Conservation (phyloP, 257 asterid species). For the Dorcoceras hygrometricum region DNA sequence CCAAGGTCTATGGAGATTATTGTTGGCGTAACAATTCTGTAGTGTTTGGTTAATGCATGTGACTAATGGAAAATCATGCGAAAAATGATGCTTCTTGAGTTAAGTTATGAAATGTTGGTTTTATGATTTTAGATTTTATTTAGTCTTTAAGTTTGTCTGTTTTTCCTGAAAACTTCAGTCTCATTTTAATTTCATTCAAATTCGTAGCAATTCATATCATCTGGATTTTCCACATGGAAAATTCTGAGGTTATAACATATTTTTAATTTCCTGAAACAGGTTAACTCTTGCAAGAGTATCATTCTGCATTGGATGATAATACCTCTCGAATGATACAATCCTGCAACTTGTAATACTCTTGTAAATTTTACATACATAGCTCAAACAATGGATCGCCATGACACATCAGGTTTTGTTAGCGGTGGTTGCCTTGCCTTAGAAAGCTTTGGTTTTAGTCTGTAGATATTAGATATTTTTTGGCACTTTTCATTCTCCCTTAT, state of each 20-base stretch:
- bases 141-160: background rate
- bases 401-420: constrained; percentile 63
- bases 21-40: no score
- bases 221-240: background rate
- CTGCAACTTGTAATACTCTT: constrained; percentile 28
- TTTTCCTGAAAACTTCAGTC: background rate
- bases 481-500: background rate
- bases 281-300: constrained; percentile 25
- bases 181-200: no score
- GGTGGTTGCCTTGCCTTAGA: constrained; percentile 41
- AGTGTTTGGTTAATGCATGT: background rate
- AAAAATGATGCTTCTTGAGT: background rate
- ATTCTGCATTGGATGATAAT: constrained; percentile 12
- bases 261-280: constrained; percentile 32
- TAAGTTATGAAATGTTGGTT: background rate
- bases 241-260: background rate
- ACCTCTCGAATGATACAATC: constrained; percentile 16
- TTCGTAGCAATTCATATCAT: no score
- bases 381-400: constrained; percentile 50
- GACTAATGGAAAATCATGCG: background rate
- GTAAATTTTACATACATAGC: constrained; percentile 7
- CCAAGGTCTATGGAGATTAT: no score
- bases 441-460: constrained; percentile 20
- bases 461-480: constrained; percentile 8
- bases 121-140: constrained; percentile 18